A percentile compares a stretch with the other conserved stretches of the same genome.
Conservation (phyloP, 2,329 filamentous ascomycete genomes). For the Trichoderma gracile region DNA sequence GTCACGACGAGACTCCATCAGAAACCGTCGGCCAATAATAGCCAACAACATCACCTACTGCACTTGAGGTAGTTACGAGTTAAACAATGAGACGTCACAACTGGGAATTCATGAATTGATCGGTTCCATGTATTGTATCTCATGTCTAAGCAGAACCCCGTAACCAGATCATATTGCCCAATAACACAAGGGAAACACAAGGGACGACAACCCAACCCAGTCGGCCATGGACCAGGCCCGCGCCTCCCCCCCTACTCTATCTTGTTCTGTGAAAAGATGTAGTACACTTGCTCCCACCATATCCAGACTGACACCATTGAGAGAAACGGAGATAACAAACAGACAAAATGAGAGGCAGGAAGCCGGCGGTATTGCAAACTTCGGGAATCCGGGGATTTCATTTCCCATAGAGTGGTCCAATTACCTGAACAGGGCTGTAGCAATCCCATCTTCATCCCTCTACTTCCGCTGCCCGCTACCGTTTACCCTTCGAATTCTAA, state of each 20-base stretch:
- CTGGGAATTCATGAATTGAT: too few species aligned
- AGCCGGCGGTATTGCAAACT: neutral
- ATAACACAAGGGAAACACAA: neutral
- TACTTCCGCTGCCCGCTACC: neutral
- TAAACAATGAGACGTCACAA: neutral
- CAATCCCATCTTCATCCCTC: neutral
- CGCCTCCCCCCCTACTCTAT: neutral
- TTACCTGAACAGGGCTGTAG: conserved; percentile 5
- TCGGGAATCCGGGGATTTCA: conserved; percentile 2
- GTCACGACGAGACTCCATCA: too few species aligned
- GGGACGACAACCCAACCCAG: neutral
- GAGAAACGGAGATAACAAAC: neutral
- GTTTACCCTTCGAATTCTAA: conserved; percentile 47
- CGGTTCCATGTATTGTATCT: neutral
- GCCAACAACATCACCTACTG: neutral
- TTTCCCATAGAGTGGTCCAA: conserved; percentile 5
- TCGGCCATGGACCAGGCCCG: neutral
- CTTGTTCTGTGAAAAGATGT: neutral
- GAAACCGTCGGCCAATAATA: too few species aligned
- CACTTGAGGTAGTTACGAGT: neutral
- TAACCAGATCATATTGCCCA: neutral
- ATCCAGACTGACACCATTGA: neutral
- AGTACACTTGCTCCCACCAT: neutral
- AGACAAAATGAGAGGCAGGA: neutral
- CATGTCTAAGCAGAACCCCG: neutral